Base-by-base conservation (phyloP, 805 yeast genomes). In the Teunomyces stri region DNA sequence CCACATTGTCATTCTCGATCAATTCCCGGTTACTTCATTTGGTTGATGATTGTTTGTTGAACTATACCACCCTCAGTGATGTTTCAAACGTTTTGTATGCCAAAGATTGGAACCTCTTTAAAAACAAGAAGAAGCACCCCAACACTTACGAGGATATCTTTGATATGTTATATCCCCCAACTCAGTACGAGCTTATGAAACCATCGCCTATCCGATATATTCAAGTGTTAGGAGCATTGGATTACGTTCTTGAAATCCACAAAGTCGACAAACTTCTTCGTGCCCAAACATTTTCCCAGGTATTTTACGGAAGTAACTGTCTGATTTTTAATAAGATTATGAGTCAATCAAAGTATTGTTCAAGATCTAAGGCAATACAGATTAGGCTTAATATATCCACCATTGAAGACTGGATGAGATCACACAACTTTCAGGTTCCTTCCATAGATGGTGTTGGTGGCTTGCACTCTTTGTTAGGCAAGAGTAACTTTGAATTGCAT, bases 371-470 rank as follows among this genome's bases (percentile, higher is more conserved):
- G 51, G 98, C 97, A 0, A 81, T 94, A 66, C 98, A 94, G 61
- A 84, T 94, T 40, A 74, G 97, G 46, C 76, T 94, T 46, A 94
- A 94, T 57, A 59, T 94, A 7, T 89, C 97, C 0, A 79, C 87
- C 4, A 68, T 94, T 38, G 97, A 94, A 65, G 97, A 94, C 60
- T 94, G 99, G 99, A 78, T 92, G 27, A 79, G 96, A 50, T 74
- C 80, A 5, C 85, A 84, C 55, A 81, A 82, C 57, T 70, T 78
- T 53, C 72, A 73, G 25, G 80, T 62, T 3, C 60, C 49, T 40
- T 57, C 55, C 39, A 70, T 72, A 0, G 74, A 69, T 4, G 48
- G 16, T 5, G 49, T 64, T 27, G 75, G 76, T 0, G 64, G 65
- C 7, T 51, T 72, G 15, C 43, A 44, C 9, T 46, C 44, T 6